Percentiles rank a stretch among this genome's conserved stretches.
Conservation (phyloP, 306 rosid species). For the Rubus parviflorus region DNA sequence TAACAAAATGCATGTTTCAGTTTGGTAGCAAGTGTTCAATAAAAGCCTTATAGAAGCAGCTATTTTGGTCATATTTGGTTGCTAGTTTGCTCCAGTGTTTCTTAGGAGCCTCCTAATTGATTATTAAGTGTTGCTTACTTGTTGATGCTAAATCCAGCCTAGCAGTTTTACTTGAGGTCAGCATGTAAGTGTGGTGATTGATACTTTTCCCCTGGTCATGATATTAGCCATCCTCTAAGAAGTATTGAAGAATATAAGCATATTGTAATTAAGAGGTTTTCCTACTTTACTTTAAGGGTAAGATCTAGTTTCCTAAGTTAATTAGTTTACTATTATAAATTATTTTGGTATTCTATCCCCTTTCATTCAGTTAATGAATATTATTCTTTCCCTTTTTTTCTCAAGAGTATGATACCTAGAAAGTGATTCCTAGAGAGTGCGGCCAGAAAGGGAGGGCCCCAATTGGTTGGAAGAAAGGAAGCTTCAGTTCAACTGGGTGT, state of each 20-base stretch:
- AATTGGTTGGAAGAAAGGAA: neutral
- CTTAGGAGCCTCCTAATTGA: neutral
- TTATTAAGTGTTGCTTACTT: neutral
- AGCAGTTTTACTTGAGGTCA: neutral
- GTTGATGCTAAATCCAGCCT: neutral
- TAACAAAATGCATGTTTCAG: neutral
- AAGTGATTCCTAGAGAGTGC: neutral
- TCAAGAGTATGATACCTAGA: neutral
- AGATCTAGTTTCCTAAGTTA: neutral
- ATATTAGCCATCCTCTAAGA: neutral
- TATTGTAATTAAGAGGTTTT: neutral
- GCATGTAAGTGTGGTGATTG: neutral
- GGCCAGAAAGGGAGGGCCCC: neutral
- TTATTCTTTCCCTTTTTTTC: neutral
- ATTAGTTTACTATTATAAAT: too few relatives aligned
- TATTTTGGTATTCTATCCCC: neutral
- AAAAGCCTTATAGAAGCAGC: neutral
- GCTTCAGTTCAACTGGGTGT: neutral
- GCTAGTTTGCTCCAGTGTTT: neutral
- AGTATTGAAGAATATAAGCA: neutral
- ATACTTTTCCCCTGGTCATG: neutral
- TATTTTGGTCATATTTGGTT: neutral
- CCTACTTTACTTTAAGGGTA: neutral
- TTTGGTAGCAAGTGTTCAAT: neutral
- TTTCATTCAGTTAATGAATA: too few relatives aligned